Percentiles rank a stretch among this genome's conserved stretches.
phyloP scores from a whole-genome alignment of 2,329 filamentous ascomycete species.

The Scedosporium apiospermum region DNA sequence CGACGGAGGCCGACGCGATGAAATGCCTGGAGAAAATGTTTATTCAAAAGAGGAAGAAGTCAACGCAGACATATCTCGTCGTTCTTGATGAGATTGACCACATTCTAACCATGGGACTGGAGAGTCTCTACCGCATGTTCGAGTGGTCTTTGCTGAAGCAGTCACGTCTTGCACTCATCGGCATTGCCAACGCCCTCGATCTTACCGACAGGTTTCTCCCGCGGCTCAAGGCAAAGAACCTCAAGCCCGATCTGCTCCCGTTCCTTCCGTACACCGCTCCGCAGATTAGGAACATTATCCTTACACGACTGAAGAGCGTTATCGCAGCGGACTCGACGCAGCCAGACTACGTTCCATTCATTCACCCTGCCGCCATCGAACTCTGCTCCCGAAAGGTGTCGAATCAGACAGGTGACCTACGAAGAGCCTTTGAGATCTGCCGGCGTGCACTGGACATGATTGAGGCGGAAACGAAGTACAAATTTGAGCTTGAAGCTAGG shows the following conservation, averaged over 20 bases:
- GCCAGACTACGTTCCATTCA: constrained; percentile 65
- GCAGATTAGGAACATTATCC: constrained; percentile 84
- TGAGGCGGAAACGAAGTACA: constrained; percentile 71
- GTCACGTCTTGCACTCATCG: constrained; percentile 74
- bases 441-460: constrained; percentile 81
- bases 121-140: constrained; percentile 87
- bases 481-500: constrained; percentile 54
- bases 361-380: constrained; percentile 88
- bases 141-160: constrained; percentile 84
- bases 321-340: constrained; percentile 46
- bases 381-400: constrained; percentile 92
- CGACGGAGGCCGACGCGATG: constrained; percentile 55
- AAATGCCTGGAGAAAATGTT: constrained; percentile 63
- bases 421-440: constrained; percentile 92
- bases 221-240: constrained; percentile 80
- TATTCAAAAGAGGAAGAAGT: constrained; percentile 48
- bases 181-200: constrained; percentile 93
- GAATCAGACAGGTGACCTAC: constrained; percentile 84
- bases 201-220: constrained; percentile 92
- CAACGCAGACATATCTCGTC: constrained; percentile 60
- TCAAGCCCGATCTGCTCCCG: constrained; percentile 81
- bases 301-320: constrained; percentile 67
- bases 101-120: constrained; percentile 77
- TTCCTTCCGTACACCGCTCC: constrained; percentile 85
- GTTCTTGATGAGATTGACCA: constrained; percentile 94